Evolutionary conservation across 495 filamentous ascomycete species (phyloP).

Genomic region (Clohesyomyces aquaticus): DNA sequence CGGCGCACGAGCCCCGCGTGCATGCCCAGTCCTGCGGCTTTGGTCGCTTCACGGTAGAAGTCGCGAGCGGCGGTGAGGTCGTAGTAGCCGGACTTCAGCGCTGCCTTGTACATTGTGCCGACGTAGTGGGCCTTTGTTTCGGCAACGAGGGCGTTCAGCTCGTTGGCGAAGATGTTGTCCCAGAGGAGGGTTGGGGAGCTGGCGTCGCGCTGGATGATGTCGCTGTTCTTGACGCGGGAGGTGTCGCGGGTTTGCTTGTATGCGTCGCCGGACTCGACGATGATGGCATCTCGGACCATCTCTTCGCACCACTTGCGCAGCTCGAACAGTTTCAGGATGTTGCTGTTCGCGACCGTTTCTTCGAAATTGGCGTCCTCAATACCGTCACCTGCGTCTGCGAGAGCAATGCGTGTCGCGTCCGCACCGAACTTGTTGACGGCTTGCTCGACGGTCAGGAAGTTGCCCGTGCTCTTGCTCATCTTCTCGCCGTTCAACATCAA

Average conservation of each 20-base stretch:
- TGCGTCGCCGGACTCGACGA: slow-evolving; percentile 41
- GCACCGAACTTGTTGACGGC: slow-evolving; percentile 91
- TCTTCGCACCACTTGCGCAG: slow-evolving; percentile 94
- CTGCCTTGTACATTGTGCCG: slow-evolving; percentile 81
- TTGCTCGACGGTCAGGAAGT: slow-evolving; percentile 91
- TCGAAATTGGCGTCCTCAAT: slow-evolving; percentile 98
- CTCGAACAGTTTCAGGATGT: slow-evolving; percentile 81
- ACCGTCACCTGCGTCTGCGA: slow-evolving; percentile 93
- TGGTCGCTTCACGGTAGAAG: slow-evolving; percentile 81
- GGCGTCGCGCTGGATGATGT: slow-evolving; percentile 56
- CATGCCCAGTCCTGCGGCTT: slow-evolving; percentile 75
- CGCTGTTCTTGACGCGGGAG: slow-evolving; percentile 57
- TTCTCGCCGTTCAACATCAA: slow-evolving; percentile 93
- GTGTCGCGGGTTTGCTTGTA: slow-evolving; percentile 54
- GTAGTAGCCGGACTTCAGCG: slow-evolving; percentile 87
- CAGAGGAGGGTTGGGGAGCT: slow-evolving; percentile 72
- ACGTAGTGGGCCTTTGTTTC: slow-evolving; percentile 78
- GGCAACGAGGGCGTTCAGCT: slow-evolving; percentile 80
- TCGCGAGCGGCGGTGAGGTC: slow-evolving; percentile 78
- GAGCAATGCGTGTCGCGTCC: slow-evolving; percentile 86
- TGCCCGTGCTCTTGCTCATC: slow-evolving; percentile 94
- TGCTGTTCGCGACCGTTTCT: slow-evolving; percentile 88
- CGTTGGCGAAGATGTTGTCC: slow-evolving; percentile 90
- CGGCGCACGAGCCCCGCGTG: slow-evolving; percentile 73
- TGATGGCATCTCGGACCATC: slow-evolving; percentile 56